Percentiles rank a stretch among this genome's conserved stretches.
phyloP scores from a whole-genome alignment of 1,284 basidiomycete genomes.

The Fomitopsis pinicola region DNA sequence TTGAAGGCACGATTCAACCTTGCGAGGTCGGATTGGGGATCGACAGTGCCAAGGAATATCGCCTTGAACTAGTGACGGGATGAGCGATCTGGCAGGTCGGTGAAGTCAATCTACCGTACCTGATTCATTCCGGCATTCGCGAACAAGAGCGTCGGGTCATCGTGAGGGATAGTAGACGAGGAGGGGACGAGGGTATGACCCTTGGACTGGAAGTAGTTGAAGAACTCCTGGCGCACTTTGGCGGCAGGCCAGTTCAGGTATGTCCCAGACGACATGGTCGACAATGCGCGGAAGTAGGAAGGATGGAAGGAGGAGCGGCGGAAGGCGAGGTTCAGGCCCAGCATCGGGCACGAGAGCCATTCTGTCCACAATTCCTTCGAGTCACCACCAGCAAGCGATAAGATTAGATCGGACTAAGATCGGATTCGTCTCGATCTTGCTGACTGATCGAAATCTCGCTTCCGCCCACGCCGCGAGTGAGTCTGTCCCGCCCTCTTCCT shows the following conservation, averaged over 20 bases:
- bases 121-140: constrained; percentile 99
- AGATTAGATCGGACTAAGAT: not conserved
- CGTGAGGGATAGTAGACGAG: constrained; percentile 92
- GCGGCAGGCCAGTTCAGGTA: constrained; percentile 10
- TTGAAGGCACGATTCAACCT: constrained; percentile 94
- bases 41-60: constrained; percentile 95
- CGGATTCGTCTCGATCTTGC: not conserved
- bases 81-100: constrained; percentile 8
- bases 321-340: not conserved
- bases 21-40: constrained; percentile 85
- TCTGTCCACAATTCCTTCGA: not conserved
- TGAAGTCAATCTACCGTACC: constrained; percentile 32
- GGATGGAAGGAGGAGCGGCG: not conserved
- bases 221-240: constrained; percentile 71
- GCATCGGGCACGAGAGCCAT: not conserved
- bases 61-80: constrained; percentile 78
- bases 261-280: not conserved
- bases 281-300: not conserved
- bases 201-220: constrained; percentile 76
- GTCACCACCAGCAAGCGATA: not conserved
- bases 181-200: constrained; percentile 93
- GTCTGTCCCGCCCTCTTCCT: not conserved
- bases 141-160: constrained; percentile 95
- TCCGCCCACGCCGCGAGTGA: not conserved
- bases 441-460: not conserved